phyloP scores from a whole-genome alignment of 2,329 filamentous ascomycete genomes.

The Aspergillus sp. region DNA sequence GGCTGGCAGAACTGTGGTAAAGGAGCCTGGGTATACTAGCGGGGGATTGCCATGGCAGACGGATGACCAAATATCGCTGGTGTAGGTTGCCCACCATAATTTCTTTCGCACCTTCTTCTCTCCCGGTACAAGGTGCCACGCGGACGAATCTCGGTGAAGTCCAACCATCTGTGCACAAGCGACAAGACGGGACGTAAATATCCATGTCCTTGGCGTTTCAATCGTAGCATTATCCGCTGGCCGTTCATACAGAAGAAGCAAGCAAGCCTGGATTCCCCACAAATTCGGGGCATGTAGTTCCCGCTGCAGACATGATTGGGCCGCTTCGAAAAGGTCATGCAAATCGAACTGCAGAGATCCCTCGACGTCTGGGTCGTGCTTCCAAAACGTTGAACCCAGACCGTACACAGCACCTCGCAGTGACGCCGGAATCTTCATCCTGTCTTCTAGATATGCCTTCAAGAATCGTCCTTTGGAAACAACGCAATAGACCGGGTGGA shows the following conservation, averaged over 20 bases:
- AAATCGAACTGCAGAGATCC: slow-evolving; percentile 35
- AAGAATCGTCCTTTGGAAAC: slow-evolving; percentile 49
- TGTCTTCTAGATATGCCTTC: slow-evolving; percentile 38
- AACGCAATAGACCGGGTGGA: slow-evolving; percentile 47
- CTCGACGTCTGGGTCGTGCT: slow-evolving; percentile 31
- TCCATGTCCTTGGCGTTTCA: slow-evolving; percentile 49
- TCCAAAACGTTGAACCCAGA: slow-evolving; percentile 46
- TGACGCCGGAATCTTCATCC: slow-evolving; percentile 44
- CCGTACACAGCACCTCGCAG: slow-evolving; percentile 49
- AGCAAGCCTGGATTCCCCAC: slow-evolving; percentile 48
- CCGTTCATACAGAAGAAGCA: slow-evolving; percentile 48
- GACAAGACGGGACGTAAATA: slow-evolving; percentile 44
- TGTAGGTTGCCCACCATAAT: slow-evolving; percentile 49
- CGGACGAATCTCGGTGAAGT: slow-evolving; percentile 45
- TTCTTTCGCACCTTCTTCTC: slow-evolving; percentile 44
- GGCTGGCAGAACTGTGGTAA: slow-evolving; percentile 39
- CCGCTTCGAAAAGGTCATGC: slow-evolving; percentile 46
- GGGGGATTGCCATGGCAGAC: slow-evolving; percentile 51
- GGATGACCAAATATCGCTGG: slow-evolving; percentile 48
- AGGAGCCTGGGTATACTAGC: slow-evolving; percentile 44
- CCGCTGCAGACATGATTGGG: slow-evolving; percentile 44
- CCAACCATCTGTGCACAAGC: slow-evolving; percentile 50
- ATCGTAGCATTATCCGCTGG: slow-evolving; percentile 49
- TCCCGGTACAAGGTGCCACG: slow-evolving; percentile 45
- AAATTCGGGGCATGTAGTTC: slow-evolving; percentile 51